Conservation (phyloP, 2,329 filamentous ascomycete species). For the Xylaria sp. region DNA sequence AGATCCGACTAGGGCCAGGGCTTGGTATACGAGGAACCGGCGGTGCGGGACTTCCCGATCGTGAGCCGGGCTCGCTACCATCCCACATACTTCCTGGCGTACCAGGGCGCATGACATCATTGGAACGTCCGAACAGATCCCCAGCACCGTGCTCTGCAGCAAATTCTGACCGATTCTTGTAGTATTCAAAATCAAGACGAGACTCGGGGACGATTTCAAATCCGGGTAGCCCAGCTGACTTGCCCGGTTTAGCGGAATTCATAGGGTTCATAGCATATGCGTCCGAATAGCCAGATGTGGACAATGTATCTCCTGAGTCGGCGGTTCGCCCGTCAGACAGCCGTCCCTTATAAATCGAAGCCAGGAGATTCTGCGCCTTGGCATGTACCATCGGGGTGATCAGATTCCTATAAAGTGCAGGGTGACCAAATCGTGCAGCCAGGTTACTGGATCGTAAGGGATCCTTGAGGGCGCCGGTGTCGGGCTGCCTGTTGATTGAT, state of each 20-base stretch:
- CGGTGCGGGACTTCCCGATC: conserved; percentile 61
- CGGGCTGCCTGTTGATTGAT: conserved; percentile 60
- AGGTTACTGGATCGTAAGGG: conserved; percentile 72
- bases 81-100: conserved; percentile 67
- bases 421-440: conserved; percentile 85
- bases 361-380: conserved; percentile 85
- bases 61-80: conserved; percentile 56
- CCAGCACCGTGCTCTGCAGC: conserved; percentile 86
- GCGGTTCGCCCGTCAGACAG: conserved; percentile 73
- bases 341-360: conserved; percentile 86
- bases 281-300: conserved; percentile 81
- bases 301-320: conserved; percentile 65
- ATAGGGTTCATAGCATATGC: conserved; percentile 84
- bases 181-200: conserved; percentile 90
- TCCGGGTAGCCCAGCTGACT: conserved; percentile 65
- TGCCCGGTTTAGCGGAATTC: conserved; percentile 64
- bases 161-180: conserved; percentile 90
- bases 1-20: conserved; percentile 42
- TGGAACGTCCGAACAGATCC: conserved; percentile 68
- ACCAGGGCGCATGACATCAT: conserved; percentile 68
- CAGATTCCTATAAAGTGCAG: conserved; percentile 40
- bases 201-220: conserved; percentile 92
- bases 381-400: conserved; percentile 55
- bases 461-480: conserved; percentile 61
- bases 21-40: conserved; percentile 45